Evolutionary conservation across 75 land plant species (phyloP).

Genomic region (Cunninghamia lanceolata): DNA sequence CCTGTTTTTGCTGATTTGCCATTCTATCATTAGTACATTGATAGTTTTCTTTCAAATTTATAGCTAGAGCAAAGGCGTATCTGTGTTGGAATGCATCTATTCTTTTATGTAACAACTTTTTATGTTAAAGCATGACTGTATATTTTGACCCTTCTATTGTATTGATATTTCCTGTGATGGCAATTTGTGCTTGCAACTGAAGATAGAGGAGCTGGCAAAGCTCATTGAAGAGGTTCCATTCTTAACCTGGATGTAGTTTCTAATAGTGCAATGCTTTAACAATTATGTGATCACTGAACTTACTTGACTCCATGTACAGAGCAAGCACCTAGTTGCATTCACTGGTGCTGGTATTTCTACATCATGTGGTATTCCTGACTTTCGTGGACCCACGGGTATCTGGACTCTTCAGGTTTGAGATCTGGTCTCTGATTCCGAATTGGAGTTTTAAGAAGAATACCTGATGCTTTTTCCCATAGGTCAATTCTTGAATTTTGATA

Average conservation of each 20-base stretch:
- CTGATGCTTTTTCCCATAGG: background rate
- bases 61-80: background rate
- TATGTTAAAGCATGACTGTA: background rate
- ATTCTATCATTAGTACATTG: background rate
- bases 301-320: constrained; percentile 32
- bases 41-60: background rate
- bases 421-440: background rate
- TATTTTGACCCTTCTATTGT: background rate
- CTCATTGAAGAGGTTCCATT: constrained; percentile 58
- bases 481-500: background rate
- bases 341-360: constrained; percentile 99
- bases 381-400: constrained; percentile 96
- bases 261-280: background rate
- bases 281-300: background rate
- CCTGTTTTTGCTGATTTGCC: background rate
- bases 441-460: background rate
- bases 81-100: background rate
- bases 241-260: constrained; percentile 3
- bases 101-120: background rate
- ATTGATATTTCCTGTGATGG: background rate
- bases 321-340: constrained; percentile 88
- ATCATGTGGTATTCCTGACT: constrained; percentile 98
- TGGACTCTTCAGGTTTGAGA: constrained; percentile 93
- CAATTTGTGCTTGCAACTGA: background rate
- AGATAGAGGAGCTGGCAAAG: constrained; percentile 63